Conservation (phyloP, 1,284 basidiomycete species). For the Rhodotorula mucilaginosa region DNA sequence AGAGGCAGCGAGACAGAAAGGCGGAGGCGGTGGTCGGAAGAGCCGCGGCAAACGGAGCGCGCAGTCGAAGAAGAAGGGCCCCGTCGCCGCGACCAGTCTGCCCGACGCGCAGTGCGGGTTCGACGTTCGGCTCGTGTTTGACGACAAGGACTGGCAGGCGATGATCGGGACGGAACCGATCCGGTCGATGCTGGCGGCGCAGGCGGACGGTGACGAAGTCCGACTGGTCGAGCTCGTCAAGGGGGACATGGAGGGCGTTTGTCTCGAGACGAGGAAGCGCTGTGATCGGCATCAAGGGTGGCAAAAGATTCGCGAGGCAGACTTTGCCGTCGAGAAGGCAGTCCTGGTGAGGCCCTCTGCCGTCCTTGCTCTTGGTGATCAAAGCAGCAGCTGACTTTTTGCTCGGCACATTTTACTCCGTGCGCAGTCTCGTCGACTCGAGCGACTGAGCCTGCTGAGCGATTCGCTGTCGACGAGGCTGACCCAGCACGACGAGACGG, state of each 20-base stretch:
- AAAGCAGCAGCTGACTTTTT: background rate
- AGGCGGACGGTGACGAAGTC: slow-evolving; percentile 53
- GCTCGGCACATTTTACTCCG: too few species aligned
- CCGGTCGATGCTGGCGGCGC: slow-evolving; percentile 8
- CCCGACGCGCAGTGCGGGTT: slow-evolving; percentile 63
- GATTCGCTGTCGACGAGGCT: slow-evolving; percentile 8
- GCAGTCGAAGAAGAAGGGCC: slow-evolving; percentile 19
- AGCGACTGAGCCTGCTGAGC: slow-evolving; percentile 9
- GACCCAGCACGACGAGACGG: slow-evolving; percentile 23
- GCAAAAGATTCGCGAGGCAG: slow-evolving; percentile 69
- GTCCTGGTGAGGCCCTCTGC: slow-evolving; percentile 28
- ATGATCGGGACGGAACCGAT: slow-evolving; percentile 14
- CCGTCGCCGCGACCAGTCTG: slow-evolving; percentile 17
- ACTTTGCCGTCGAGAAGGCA: slow-evolving; percentile 65
- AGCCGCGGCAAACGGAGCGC: slow-evolving; percentile 1
- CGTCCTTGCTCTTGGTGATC: background rate
- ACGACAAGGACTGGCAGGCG: slow-evolving; percentile 57
- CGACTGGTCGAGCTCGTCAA: slow-evolving; percentile 46
- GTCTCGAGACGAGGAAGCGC: slow-evolving; percentile 68
- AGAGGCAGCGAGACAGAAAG: background rate
- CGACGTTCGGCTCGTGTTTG: slow-evolving; percentile 75
- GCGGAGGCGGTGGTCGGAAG: background rate
- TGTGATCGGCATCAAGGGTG: slow-evolving; percentile 77
- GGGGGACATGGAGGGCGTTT: slow-evolving; percentile 55
- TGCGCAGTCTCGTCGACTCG: slow-evolving; percentile 26